Evolutionary conservation across 2,329 filamentous ascomycete genomes (phyloP).

Genomic region (Fusarium tricinctum): DNA sequence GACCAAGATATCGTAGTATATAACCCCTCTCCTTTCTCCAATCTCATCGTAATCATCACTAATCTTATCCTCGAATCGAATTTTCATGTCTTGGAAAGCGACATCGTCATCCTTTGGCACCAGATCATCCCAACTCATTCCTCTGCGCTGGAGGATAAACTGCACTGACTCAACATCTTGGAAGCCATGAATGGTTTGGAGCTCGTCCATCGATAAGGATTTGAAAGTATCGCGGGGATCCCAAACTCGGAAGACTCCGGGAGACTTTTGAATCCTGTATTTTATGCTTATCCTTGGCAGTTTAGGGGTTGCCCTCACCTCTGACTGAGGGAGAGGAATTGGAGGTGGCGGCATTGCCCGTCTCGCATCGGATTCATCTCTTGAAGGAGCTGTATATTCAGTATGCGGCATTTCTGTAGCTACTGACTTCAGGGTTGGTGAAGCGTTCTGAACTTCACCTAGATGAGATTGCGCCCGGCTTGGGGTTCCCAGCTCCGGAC

Average conservation of each 20-base stretch:
- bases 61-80: conserved; percentile 7
- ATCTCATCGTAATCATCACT: not conserved
- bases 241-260: not conserved
- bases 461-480: accelerated
- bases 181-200: not conserved
- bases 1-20: conserved; percentile 24
- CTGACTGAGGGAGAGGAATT: not conserved
- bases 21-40: not conserved
- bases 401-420: accelerated
- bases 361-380: not conserved
- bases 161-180: not conserved
- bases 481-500: not conserved
- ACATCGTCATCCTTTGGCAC: not conserved
- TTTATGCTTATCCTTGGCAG: not conserved
- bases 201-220: conserved; percentile 4
- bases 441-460: accelerated
- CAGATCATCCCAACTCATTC: conserved; percentile 24
- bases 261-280: conserved; percentile 10
- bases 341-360: conserved; percentile 15
- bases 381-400: not conserved
- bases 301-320: not conserved
- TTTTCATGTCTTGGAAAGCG: conserved; percentile 22
- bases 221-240: not conserved
- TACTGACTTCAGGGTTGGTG: not conserved
- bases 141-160: conserved; percentile 14